A percentile compares a stretch with the other conserved stretches of the same genome.
phyloP scores from a whole-genome alignment of 208 protist genomes.

The Novymonas esmeraldas region DNA sequence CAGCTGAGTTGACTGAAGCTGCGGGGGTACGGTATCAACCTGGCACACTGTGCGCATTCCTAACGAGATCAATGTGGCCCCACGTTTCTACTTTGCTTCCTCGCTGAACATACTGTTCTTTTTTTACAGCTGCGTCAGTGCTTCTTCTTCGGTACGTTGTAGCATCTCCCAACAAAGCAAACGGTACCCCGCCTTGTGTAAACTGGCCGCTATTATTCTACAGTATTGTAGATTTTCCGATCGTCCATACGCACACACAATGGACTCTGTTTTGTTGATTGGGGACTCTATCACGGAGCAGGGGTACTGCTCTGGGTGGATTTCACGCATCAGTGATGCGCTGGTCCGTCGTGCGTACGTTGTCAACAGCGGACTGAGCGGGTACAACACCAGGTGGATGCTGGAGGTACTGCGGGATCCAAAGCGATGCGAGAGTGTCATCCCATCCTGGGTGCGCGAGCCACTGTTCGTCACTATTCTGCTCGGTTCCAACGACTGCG shows the following conservation, averaged over 20 bases:
- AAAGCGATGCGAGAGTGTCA: slow-evolving; percentile 12
- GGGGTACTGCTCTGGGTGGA: slow-evolving; percentile 48
- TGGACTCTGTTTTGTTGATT: slow-evolving; percentile 44
- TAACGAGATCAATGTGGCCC: too few species aligned
- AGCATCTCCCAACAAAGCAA: too few species aligned
- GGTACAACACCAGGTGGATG: slow-evolving; percentile 67
- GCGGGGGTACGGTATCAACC: too few species aligned
- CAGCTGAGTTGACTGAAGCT: too few species aligned
- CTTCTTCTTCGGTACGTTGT: too few species aligned
- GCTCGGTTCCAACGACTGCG: slow-evolving; percentile 50
- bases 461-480: slow-evolving; percentile 59
- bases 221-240: too few species aligned
- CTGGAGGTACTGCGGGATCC: slow-evolving; percentile 37
- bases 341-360: slow-evolving; percentile 53
- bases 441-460: slow-evolving; percentile 27
- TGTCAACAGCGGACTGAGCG: slow-evolving; percentile 63
- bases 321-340: slow-evolving; percentile 38
- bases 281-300: slow-evolving; percentile 64
- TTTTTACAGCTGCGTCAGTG: too few species aligned
- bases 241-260: neutral
- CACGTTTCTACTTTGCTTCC: too few species aligned
- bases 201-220: too few species aligned
- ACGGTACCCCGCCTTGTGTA: too few species aligned
- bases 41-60: too few species aligned
- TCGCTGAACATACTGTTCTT: too few species aligned